A percentile compares a stretch with the other conserved stretches of the same genome.
These are phyloP conservation scores for Diaporthe vexans DNA, from an alignment of 2,329 filamentous ascomycete species.

Conservation along the genomic window DNA sequence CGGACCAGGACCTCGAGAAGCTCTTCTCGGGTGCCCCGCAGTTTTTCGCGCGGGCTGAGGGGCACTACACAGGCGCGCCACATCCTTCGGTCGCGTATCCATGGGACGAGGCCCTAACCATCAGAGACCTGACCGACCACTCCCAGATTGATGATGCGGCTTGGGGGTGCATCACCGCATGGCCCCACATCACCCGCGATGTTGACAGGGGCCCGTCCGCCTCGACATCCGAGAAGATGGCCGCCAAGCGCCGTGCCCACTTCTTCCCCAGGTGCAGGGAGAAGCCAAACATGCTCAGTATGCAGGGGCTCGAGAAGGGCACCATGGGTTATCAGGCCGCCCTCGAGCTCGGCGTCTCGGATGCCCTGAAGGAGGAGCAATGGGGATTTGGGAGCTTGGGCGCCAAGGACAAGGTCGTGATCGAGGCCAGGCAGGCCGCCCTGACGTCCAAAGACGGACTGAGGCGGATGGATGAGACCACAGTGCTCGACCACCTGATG, in stretches of 20 bases:
- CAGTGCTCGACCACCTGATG: slow-evolving; percentile 71
- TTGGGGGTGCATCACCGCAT: slow-evolving; percentile 74
- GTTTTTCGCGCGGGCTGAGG: slow-evolving; percentile 74
- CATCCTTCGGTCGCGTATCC: slow-evolving; percentile 77
- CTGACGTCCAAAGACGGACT: slow-evolving; percentile 67
- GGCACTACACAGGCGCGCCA: slow-evolving; percentile 70
- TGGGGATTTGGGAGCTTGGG: slow-evolving; percentile 70
- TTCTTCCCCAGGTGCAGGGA: slow-evolving; percentile 73
- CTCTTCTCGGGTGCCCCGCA: slow-evolving; percentile 83
- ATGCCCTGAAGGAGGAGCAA: slow-evolving; percentile 74
- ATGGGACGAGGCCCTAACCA: slow-evolving; percentile 73
- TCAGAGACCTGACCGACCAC: slow-evolving; percentile 76
- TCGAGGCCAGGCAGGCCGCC: slow-evolving; percentile 71
- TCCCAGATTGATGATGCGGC: slow-evolving; percentile 73
- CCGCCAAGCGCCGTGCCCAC: slow-evolving; percentile 65
- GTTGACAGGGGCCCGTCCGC: slow-evolving; percentile 60
- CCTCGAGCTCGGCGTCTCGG: slow-evolving; percentile 74
- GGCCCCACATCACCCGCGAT: slow-evolving; percentile 71
- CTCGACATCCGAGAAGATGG: slow-evolving; percentile 56
- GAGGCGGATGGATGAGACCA: slow-evolving; percentile 68
- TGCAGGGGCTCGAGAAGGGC: slow-evolving; percentile 79
- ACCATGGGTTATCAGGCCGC: slow-evolving; percentile 79
- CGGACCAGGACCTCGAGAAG: slow-evolving; percentile 73
- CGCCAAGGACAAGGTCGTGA: slow-evolving; percentile 66
- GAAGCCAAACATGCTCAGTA: slow-evolving; percentile 79